Conservation (phyloP, 768 basidiomycete species). For the Rhodosporidiobolus sp. region DNA sequence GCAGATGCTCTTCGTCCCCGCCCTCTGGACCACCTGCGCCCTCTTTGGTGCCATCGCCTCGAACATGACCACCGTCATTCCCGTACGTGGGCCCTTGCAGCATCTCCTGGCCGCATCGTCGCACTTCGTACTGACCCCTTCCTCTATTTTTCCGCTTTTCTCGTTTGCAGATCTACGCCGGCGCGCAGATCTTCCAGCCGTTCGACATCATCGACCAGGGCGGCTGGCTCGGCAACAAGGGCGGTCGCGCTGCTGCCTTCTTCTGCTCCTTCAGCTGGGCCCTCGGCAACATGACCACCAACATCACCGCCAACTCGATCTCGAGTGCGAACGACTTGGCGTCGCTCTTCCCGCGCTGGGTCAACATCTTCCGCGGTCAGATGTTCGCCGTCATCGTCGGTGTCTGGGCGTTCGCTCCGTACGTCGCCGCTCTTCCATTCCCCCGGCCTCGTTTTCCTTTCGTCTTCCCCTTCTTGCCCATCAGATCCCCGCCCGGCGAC, state of each 20-base stretch:
- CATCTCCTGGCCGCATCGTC: too few relatives aligned
- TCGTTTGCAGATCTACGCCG: too few relatives aligned
- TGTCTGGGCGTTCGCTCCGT: constrained; percentile 35
- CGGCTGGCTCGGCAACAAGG: constrained; percentile 18
- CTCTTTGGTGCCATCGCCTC: constrained; percentile 41
- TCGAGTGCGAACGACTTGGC: constrained; percentile 36
- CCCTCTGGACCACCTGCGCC: constrained; percentile 34
- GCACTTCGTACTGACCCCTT: too few relatives aligned
- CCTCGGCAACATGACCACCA: constrained; percentile 30
- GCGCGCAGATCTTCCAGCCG: constrained; percentile 24
- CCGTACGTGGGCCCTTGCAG: too few relatives aligned
- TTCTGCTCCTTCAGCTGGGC: constrained; percentile 25
- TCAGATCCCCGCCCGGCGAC: too few relatives aligned
- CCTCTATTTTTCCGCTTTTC: too few relatives aligned
- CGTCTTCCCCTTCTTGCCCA: too few relatives aligned
- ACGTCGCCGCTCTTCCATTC: neutral
- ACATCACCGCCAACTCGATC: constrained; percentile 40
- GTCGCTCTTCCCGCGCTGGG: constrained; percentile 43
- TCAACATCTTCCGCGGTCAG: constrained; percentile 42
- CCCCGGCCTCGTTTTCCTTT: too few relatives aligned
- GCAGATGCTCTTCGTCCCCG: constrained; percentile 41
- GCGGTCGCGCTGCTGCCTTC: constrained; percentile 33
- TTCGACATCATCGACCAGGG: constrained; percentile 37
- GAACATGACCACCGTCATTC: constrained; percentile 38
- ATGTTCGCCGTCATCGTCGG: constrained; percentile 74